Evolutionary conservation across 257 asterid genomes (phyloP).

Genomic region (Lantana camara): DNA sequence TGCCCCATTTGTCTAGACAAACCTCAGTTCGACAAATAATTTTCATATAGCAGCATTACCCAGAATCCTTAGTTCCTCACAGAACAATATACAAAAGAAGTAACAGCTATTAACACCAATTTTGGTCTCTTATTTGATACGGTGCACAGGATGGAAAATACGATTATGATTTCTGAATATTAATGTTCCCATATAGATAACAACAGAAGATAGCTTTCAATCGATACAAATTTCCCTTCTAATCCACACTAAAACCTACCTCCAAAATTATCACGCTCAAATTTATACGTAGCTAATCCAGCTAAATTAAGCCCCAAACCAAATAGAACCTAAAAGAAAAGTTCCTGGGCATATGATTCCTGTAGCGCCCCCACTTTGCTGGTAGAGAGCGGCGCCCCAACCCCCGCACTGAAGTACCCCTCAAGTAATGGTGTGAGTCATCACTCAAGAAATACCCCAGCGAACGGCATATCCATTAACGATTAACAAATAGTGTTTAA

Average conservation of each 20-base stretch:
- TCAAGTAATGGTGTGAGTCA: no score
- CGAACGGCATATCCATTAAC: no score
- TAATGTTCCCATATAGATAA: neutral
- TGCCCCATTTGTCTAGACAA: neutral
- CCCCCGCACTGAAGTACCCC: no score
- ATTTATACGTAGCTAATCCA: neutral
- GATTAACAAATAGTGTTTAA: no score
- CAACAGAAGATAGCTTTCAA: neutral
- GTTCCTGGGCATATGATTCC: neutral
- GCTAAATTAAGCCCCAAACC: slow-evolving; percentile 1
- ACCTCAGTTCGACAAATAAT: neutral
- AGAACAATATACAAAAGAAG: neutral
- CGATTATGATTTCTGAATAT: neutral
- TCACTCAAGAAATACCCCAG: no score
- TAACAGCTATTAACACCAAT: neutral
- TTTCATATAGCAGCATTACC: neutral
- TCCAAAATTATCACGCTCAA: no score
- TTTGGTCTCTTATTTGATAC: neutral
- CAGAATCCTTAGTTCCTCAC: neutral
- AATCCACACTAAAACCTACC: neutral
- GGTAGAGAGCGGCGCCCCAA: no score
- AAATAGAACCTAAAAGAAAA: neutral
- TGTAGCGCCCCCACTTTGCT: no score
- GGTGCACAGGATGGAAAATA: neutral
- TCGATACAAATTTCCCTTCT: neutral